Evolutionary conservation across 441 rosid species (phyloP).

Genomic region (Syzygium malaccense): DNA sequence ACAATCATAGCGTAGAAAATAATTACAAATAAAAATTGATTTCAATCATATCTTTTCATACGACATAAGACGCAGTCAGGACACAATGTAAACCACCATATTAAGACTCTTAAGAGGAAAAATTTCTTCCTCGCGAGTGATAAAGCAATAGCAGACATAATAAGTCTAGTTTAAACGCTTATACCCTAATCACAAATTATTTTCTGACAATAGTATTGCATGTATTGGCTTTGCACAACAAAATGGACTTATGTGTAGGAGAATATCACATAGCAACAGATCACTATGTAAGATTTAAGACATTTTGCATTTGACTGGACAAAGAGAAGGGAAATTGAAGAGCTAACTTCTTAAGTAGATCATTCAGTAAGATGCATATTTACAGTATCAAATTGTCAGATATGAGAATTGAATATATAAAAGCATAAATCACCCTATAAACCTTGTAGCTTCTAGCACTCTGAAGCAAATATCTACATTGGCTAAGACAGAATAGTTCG

Average conservation of each 20-base stretch:
- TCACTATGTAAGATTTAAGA: not conserved
- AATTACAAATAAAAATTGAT: not conserved
- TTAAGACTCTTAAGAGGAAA: not conserved
- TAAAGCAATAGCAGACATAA: not conserved
- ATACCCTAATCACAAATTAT: not conserved
- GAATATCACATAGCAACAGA: not conserved
- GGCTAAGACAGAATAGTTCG: not conserved
- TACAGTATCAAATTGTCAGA: not conserved
- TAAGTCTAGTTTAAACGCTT: not conserved
- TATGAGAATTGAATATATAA: not conserved
- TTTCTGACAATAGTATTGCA: not conserved
- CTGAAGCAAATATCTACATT: not conserved
- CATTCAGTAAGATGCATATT: not conserved
- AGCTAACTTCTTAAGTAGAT: not conserved
- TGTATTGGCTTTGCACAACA: not conserved
- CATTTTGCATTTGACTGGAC: not conserved
- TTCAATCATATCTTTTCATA: not conserved
- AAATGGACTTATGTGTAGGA: not conserved
- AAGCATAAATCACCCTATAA: not conserved
- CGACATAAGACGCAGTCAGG: not conserved
- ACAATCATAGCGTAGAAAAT: not conserved
- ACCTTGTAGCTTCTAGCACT: not conserved
- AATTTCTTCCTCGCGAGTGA: not conserved
- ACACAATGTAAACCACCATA: not conserved
- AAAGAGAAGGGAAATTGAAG: not conserved